Evolutionary conservation across 2,329 filamentous ascomycete genomes (phyloP).

Genomic region (Gnomoniopsis smithogilvyi): DNA sequence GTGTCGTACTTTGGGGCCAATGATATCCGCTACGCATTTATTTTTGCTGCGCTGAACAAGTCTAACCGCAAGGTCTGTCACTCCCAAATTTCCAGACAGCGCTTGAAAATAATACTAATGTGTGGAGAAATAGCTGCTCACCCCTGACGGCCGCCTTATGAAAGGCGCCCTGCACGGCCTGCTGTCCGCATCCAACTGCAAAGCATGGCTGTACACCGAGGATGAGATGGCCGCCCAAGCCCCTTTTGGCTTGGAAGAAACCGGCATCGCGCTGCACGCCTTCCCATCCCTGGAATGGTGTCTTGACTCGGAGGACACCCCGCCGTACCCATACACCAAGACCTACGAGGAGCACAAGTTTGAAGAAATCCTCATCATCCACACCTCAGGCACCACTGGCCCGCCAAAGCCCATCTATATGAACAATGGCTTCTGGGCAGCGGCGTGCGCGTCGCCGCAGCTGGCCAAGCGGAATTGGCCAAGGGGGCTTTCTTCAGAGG

Average conservation of each 20-base stretch:
- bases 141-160: background rate
- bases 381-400: background rate
- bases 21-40: background rate
- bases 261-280: background rate
- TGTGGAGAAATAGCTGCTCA: slow-evolving; percentile 21
- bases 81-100: background rate
- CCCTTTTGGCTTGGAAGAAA: slow-evolving; percentile 23
- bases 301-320: background rate
- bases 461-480: background rate
- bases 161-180: background rate
- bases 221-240: background rate
- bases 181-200: background rate
- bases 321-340: background rate
- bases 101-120: slow-evolving; percentile 15
- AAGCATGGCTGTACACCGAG: background rate
- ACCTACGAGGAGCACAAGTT: background rate
- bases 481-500: no score
- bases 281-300: background rate
- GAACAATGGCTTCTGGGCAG: background rate
- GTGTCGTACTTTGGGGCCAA: background rate
- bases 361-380: background rate
- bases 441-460: no score
- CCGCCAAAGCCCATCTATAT: background rate
- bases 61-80: background rate
- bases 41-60: background rate